Base-by-base conservation (phyloP, 306 rosid genomes). In the Alnus glutinosa region DNA sequence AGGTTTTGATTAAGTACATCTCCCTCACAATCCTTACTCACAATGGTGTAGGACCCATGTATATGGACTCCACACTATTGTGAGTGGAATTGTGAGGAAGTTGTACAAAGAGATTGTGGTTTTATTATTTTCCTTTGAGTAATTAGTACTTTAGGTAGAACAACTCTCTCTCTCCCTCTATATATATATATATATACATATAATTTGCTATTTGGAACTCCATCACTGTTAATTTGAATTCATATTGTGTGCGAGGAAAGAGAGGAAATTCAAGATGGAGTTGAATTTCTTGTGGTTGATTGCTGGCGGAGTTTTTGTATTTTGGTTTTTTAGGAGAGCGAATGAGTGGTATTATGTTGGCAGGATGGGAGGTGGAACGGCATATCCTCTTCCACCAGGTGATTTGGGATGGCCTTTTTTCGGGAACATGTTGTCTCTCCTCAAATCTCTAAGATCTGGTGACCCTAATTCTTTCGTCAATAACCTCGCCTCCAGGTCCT, bases 361-460 rank as follows among this genome's bases (percentile, higher is more conserved):
- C 4, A 49, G 55, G 15, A 39, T 71, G n/a, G 71, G 82, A 23
- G 28, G 28, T 23, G 12, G 48, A 15, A 42, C 16, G 16, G 49
- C 70, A 16, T 66, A 23, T 37, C 61, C 61, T 46, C 85, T 82
- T 13, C 81, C 81, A 18, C 82, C 83, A 1, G 86, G 83, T 23
- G 73, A 83, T 52, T 74, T 83, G 86, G 86, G 86, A 42, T 83
- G 83, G 83, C 86, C 86, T 0, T 9, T 83, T 48, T 3, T 83
- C 23, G 86, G 83, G 34, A 78, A 64, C 1, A 37, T 69, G 9
- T 37, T 49, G 5, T 6, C 80, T 10, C 63, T 83, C 37, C n/a
- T 69, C 55, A 61, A 47, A 75, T 75, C 73, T 57, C 75, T 83
- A 48, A 47, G 61, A 69, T 49, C 77, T 42, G 79, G 48, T n/a